phyloP scores from a whole-genome alignment of 1,139 yeast species.

The Sugiyamaella neomexicana region DNA sequence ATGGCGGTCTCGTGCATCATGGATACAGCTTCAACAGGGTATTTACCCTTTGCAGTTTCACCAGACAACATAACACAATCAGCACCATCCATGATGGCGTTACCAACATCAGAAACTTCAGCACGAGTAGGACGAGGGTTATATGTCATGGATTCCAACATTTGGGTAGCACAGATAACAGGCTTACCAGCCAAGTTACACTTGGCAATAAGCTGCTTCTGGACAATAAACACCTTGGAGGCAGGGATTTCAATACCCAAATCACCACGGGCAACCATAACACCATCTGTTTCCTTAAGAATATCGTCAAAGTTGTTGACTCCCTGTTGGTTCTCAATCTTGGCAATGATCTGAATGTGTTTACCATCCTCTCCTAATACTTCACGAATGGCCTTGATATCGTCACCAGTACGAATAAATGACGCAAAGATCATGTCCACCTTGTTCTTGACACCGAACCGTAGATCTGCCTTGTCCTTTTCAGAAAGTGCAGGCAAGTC shows the following conservation, averaged over 20 bases:
- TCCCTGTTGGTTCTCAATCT: conserved; percentile 99
- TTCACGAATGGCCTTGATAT: conserved; percentile 84
- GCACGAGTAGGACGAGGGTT: conserved; percentile 99
- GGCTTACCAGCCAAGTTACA: conserved; percentile 99
- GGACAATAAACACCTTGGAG: conserved; percentile 97
- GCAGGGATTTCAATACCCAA: conserved; percentile 99
- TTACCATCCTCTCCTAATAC: conserved; percentile 97
- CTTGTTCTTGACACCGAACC: conserved; percentile 93
- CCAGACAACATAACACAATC: conserved; percentile 99
- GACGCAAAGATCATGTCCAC: conserved; percentile 99
- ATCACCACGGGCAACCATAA: conserved; percentile 99
- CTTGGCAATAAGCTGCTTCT: conserved; percentile 98
- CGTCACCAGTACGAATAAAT: conserved; percentile 92
- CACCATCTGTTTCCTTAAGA: conserved; percentile 94
- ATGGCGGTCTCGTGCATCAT: conserved; percentile 98
- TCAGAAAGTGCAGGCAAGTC: conserved; percentile 97
- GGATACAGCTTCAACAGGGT: conserved; percentile 94
- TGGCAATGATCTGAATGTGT: conserved; percentile 91
- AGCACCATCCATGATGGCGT: conserved; percentile 98
- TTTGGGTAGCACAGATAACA: conserved; percentile 98
- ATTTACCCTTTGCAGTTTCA: conserved; percentile 99
- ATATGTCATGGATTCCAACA: conserved; percentile 99
- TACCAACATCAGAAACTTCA: conserved; percentile 98
- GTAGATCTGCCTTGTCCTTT: conserved; percentile 88
- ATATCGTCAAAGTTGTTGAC: conserved; percentile 98